Percentiles rank a stretch among this genome's conserved stretches.
Conservation (phyloP, 2,329 filamentous ascomycete species). For the Chalaropsis ovoidea region DNA sequence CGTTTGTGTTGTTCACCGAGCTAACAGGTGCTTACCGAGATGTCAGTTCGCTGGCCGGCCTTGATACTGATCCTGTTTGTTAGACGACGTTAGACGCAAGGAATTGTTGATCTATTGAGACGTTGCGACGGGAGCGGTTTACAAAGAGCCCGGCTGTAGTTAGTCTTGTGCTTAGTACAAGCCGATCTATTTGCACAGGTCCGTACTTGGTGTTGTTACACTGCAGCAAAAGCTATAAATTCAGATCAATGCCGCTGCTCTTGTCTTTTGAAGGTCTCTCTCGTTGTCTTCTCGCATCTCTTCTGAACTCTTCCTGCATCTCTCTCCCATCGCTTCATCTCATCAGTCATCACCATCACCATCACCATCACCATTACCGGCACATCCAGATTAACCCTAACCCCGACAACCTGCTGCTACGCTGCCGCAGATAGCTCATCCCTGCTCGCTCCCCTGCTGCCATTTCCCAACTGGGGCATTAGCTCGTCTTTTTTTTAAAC, state of each 20-base stretch:
- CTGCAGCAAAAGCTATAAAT: not conserved
- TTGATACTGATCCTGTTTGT: too few relatives aligned
- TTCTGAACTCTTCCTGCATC: too few relatives aligned
- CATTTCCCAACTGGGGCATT: not conserved
- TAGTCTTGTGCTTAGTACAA: too few relatives aligned
- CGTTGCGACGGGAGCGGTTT: too few relatives aligned
- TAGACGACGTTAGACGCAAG: too few relatives aligned
- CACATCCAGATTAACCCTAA: not conserved
- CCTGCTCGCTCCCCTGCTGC: not conserved
- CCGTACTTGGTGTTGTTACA: too few relatives aligned
- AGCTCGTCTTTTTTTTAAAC: constrained; percentile 13
- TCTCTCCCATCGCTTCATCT: not conserved
- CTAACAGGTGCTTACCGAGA: not conserved
- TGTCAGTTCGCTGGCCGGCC: too few relatives aligned
- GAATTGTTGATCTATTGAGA: too few relatives aligned
- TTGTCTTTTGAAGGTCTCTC: not conserved
- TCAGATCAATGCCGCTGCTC: not conserved
- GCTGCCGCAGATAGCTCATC: not conserved
- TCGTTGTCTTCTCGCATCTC: too few relatives aligned
- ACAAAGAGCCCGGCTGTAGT: too few relatives aligned
- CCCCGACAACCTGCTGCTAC: not conserved
- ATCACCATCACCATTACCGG: not conserved
- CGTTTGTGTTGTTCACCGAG: not conserved
- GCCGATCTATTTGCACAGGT: too few relatives aligned
- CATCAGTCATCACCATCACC: not conserved